Evolutionary conservation across 768 basidiomycete genomes (phyloP), one percentile per base, ranked within the genome.

Genomic region (Trametes cubensis): DNA sequence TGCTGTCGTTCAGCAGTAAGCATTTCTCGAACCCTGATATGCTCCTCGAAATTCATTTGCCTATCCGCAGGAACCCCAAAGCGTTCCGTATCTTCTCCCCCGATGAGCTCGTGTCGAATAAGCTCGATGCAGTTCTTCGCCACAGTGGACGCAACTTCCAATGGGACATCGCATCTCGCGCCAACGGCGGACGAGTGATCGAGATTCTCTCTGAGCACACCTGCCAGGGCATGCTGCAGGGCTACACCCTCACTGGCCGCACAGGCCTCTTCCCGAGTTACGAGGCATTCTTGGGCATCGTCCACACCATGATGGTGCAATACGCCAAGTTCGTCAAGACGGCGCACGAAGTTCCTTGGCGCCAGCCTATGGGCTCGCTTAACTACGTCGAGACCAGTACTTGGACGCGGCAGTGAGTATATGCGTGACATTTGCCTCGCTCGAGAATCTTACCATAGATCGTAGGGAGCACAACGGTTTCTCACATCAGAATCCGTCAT

Each of bases 161-260:
- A 75, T 94, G 92, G 92, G 94, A 96, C 69, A 67, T 79, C 13
- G 80, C 82, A 1, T 80, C 78, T 21, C 84, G 88, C 65, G 85
- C 78, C 11, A 78, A 87, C 63, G 91, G 90, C 42, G 94, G 94
- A 0, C 86, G 93, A 10, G 85, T 95, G 47, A 80, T 94, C 61
- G 94, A 96, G 74, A 94, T 95, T 58, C 84, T 95, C 18, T 92
- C 89, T 7, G 92, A 93, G 70, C 92, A 94, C 69, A 92, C 90
- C 11, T 90, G 90, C 66, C 90, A 94, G 71, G 92, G 89, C 23
- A 94, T 94, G 88, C 78, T 95, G 14, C 92, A 97, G 74, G 94
- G 94, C 2, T 95, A 95, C 74, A 94, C 92, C 6, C 83, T 97
- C 48, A 95, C 94, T 0, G 94, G 94, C 10, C 80, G 88, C 42